Base-by-base conservation (phyloP, 2,329 filamentous ascomycete species). In the Stachybotrys chlorohalonatus region DNA sequence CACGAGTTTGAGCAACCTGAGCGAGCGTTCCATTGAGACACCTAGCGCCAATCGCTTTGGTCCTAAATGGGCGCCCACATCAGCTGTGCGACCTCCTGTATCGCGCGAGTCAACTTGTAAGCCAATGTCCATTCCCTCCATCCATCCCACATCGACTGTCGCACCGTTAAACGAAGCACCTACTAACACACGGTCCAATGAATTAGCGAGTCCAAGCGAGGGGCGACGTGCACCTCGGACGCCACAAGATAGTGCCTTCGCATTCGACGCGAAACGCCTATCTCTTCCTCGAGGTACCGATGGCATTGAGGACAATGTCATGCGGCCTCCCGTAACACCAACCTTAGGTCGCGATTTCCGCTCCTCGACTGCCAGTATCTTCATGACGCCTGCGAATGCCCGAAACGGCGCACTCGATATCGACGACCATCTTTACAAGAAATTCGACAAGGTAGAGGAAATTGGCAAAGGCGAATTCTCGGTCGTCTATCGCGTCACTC, bases 391-490 rank as follows among this genome's bases (percentile, higher is more conserved):
- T 2, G 78, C 91, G 53, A 86, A 89, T 61, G 82, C 80, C 7
- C 82, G 86, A 55, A 82, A 81, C n/a, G 80, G 82, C 39, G 82
- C 83, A 49, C 85, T 95, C 57, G 80, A 75, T 15, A 63, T 93
- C 15, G 93, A 97, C 64, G 81, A 84, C 24, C 83, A 82, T 53
- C 74, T 96, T 52, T 83, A 82, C 11, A 80, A 83, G 4, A 84
- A 88, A 53, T 99, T 99, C 66, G 84, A 87, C 54, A 88, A 86
- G 57, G 87, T 95, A 11, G 88, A 90, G 62, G 79, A 86, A 56
- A 81, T 93, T 60, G 93, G 93, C 51, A 86, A 86, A 56, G 94
- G 94, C 55, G 93, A 96, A 68, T 99, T 99, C 66, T 97, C 94
- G 0, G 83, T 88, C 54, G 94, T 99, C 1, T 99, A 90, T 69